Conservation (phyloP, 768 basidiomycete species). For the Asterophora lycoperdoides region DNA sequence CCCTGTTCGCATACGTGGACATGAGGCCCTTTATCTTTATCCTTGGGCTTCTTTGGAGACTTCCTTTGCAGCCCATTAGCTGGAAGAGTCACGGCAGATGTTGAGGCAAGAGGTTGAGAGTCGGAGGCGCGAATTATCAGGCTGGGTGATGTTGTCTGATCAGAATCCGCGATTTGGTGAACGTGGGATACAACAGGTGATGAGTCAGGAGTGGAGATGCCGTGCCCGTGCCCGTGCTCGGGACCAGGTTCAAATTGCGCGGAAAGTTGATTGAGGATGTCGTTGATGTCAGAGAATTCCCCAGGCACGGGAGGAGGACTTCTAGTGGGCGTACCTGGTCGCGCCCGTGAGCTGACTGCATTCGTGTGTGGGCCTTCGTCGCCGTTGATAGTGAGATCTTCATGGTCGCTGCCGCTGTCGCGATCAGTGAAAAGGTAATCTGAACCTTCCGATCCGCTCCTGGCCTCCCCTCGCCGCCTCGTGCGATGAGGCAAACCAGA, state of each 20-base stretch:
- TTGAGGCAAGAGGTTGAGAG: slow-evolving; percentile 47
- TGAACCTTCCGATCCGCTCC: slow-evolving; percentile 43
- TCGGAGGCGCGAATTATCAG: slow-evolving; percentile 30
- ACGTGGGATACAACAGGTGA: slow-evolving; percentile 41
- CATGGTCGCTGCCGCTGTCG: slow-evolving; percentile 42
- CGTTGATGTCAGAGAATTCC: slow-evolving; percentile 69
- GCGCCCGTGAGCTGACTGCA: slow-evolving; percentile 31
- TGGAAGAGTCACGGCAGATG: slow-evolving; percentile 35
- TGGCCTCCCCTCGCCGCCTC: slow-evolving; percentile 32
- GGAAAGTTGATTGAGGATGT: slow-evolving; percentile 72
- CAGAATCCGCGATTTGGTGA: slow-evolving; percentile 33
- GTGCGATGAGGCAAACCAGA: slow-evolving; percentile 27
- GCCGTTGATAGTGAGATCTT: slow-evolving; percentile 29
- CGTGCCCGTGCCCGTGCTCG: slow-evolving; percentile 37
- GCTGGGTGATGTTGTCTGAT: slow-evolving; percentile 23
- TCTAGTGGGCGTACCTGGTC: slow-evolving; percentile 32
- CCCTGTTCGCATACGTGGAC: slow-evolving; percentile 66
- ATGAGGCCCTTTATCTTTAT: slow-evolving; percentile 44
- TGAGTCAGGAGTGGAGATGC: slow-evolving; percentile 41
- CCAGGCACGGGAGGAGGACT: slow-evolving; percentile 47
- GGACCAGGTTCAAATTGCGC: slow-evolving; percentile 62
- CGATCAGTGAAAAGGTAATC: slow-evolving; percentile 53
- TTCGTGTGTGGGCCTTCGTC: slow-evolving; percentile 25
- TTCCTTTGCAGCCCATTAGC: slow-evolving; percentile 29
- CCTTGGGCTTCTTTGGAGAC: slow-evolving; percentile 30